phyloP scores from a whole-genome alignment of 441 rosid genomes.

The Mallotus japonicus region DNA sequence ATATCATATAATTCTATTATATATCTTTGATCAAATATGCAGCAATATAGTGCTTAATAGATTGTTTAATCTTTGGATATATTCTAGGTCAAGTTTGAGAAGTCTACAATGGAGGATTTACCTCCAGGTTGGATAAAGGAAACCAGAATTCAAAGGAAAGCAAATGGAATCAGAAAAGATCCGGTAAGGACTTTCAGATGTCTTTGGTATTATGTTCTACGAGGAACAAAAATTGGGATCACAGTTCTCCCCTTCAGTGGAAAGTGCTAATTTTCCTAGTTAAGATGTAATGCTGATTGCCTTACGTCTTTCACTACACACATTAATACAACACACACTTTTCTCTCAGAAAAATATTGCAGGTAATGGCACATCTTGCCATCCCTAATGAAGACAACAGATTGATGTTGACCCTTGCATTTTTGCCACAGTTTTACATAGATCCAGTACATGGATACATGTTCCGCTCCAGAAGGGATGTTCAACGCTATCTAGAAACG shows the following conservation, averaged over 20 bases:
- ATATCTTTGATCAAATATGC: background rate
- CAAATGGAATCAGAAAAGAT: conserved; percentile 31
- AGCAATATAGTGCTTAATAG: background rate
- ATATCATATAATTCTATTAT: background rate
- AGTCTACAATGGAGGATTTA: conserved; percentile 31
- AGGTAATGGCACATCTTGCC: background rate
- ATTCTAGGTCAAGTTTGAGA: conserved; percentile 34
- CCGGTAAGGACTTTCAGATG: conserved; percentile 27
- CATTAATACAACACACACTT: background rate
- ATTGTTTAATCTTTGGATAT: conserved; percentile 4
- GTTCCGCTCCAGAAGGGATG: conserved; percentile 42
- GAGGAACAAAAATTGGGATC: background rate
- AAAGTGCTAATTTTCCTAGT: background rate
- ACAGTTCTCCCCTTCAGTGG: background rate
- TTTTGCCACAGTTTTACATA: conserved; percentile 39
- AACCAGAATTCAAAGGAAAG: conserved; percentile 28
- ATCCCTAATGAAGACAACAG: background rate
- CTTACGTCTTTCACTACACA: background rate
- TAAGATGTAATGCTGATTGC: too few relatives aligned
- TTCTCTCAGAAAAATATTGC: background rate
- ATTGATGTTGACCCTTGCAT: conserved; percentile 6
- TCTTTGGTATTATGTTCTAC: background rate
- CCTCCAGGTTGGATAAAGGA: conserved; percentile 50
- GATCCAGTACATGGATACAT: conserved; percentile 43
- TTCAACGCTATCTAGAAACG: conserved; percentile 38